Percentiles rank a stretch among this genome's conserved stretches.
Evolutionary conservation across 768 basidiomycete species (phyloP).

Genomic region (Boletus rufocinnamomeus): DNA sequence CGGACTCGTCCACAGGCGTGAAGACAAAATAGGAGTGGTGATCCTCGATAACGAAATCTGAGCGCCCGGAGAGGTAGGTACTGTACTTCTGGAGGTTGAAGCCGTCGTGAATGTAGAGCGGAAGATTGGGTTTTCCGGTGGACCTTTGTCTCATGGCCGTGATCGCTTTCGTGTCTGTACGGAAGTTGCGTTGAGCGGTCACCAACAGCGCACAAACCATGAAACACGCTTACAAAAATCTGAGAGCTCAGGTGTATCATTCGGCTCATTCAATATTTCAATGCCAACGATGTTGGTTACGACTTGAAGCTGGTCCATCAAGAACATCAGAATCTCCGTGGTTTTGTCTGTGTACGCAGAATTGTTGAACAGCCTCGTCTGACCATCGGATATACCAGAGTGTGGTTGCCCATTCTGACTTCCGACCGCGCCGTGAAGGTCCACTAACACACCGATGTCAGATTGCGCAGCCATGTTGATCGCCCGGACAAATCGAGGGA

Average conservation of each 20-base stretch:
- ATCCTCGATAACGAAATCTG: slow-evolving; percentile 70
- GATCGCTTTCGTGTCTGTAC: slow-evolving; percentile 23
- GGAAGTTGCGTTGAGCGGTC: background rate
- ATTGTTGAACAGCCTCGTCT: slow-evolving; percentile 40
- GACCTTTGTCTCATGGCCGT: slow-evolving; percentile 24
- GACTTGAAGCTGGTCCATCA: slow-evolving; percentile 34
- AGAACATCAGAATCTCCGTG: slow-evolving; percentile 42
- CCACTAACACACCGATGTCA: slow-evolving; percentile 52
- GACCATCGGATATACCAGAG: slow-evolving; percentile 42
- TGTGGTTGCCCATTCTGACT: slow-evolving; percentile 44
- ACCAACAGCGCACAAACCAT: too few species aligned
- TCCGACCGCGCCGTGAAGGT: slow-evolving; percentile 56
- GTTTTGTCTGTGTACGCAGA: slow-evolving; percentile 41
- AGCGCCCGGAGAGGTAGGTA: slow-evolving; percentile 47
- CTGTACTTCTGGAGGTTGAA: slow-evolving; percentile 49
- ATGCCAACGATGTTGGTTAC: slow-evolving; percentile 59
- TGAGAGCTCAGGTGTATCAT: slow-evolving; percentile 47
- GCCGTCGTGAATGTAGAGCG: slow-evolving; percentile 69
- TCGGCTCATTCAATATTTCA: slow-evolving; percentile 58
- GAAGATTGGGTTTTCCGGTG: slow-evolving; percentile 41
- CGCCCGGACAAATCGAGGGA: slow-evolving; percentile 37
- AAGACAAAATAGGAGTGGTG: slow-evolving; percentile 77
- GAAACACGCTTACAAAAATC: slow-evolving; percentile 34
- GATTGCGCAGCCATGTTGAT: slow-evolving; percentile 43
- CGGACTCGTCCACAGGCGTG: slow-evolving; percentile 49